Base-by-base conservation (phyloP, 768 basidiomycete species). In the Tephrocybe sp. region DNA sequence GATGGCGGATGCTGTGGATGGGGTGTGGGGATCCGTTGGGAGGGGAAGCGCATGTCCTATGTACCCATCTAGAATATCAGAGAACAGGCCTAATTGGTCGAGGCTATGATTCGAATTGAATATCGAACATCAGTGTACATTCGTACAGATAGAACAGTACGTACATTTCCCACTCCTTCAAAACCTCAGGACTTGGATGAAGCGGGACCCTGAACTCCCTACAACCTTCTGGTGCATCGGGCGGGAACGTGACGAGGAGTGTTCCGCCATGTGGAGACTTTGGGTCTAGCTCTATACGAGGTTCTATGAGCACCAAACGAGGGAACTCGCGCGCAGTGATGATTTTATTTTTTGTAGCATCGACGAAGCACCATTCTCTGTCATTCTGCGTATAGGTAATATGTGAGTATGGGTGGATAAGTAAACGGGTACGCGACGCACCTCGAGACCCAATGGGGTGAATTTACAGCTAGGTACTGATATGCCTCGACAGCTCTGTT, bases 401-500 rank as follows among this genome's bases (percentile, higher is more conserved):
- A 26, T 33, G 35, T 47, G 16, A 32, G 35, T 12, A 5, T 43
- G 19, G 45, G 41, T 47, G 13, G 23, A 32, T 41, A 31, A 14
- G 26, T 19, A 11, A 17, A 34, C 32, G 36, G 41, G 16, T 2
- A 34, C 31, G 22, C 35, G 52, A 64, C 71, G 39, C 49, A 86
- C 88, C 75, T 88, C 81, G 3, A 91, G 65, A 22, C 88, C 87
- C 55, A 82, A 72, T 12, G 75, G 72, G 6, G 80, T 84, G 58
- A 82, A 89, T 23, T 63, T 74, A 7, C 76, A 77, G 38, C 72
- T 71, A 44, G 73, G 69, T 1, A 89, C 78, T 22, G 85, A 79
- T 1, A 75, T 84, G 20, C 85, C 88, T 43, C 77, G 78, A 59
- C 88, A 89, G 57, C 87, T 89, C 88, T 91, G 51, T 14, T 12